Base-by-base conservation (phyloP, 2,329 filamentous ascomycete species). In the Stachybotrys chartarum region DNA sequence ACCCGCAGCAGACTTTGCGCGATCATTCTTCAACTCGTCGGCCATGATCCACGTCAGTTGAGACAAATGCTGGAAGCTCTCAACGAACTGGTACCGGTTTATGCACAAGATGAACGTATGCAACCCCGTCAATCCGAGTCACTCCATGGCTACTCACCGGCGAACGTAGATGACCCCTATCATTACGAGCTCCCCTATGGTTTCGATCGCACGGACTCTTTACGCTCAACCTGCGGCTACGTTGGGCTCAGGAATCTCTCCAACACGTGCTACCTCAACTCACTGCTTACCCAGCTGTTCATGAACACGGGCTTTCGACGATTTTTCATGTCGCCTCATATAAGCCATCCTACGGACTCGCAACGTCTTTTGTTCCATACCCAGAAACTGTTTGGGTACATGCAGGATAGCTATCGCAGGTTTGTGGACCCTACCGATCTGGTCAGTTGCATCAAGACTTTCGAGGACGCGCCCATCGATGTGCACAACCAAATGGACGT, bases 231-330 rank as follows among this genome's bases (percentile, higher is more conserved):
- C 1, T 88, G 88, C 59, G 91, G 91, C 18, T 96, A 96, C 67
- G 84, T 88, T n/a, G 94, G 94, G 1, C 72, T 99, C n/a, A 82
- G 82, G 55, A 99, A 99, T 64, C 80, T 97, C 16, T 94, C 91
- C 10, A 96, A 97, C 67, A 97, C 95, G 0, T 99, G 94, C 72
- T 99, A 99, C 68, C 81, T 97, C 67, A 99, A 99, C 68, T 97
- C 94, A 0, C 77, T 99, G 1, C 80, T 97, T 58, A 93, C 91
- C 0, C 94, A 99, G 67, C 82, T 99, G 0, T 99, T 93, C 75
- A 97, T 97, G 91, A 97, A 99, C 66, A 74, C 89, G 16, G 80
- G 84, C 7, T 97, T 99, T 65, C 86, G 94, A 17, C 80, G 83
- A 16, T 96, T 97, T 69, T 88, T 99, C 62, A 78, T 97, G 57